Evolutionary conservation across 257 asterid species (phyloP), one percentile per base, ranked within the genome.

Genomic region (Gentiana macrophylla): DNA sequence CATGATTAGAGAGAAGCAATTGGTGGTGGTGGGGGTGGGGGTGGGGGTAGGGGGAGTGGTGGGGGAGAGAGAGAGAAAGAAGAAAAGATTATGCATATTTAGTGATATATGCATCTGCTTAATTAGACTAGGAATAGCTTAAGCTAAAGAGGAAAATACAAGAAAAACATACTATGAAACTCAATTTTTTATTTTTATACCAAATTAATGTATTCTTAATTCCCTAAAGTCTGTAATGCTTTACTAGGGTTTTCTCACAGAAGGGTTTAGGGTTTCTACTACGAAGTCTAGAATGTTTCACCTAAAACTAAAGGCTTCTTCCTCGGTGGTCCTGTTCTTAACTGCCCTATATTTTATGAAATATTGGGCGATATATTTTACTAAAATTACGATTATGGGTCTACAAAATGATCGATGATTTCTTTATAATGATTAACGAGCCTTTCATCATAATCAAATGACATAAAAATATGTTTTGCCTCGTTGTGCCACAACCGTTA

Each of bases 1-100:
- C 62, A 74, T 68, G 68, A 73, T 77, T 59, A 65, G 79, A 71
- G 75, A 77, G 84, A 77, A 24, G 24, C 24, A 24, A 24, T 24
- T 24, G 24, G 24, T 24, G 24, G 24, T 24, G 24, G 24, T 24
- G 24, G 46, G 46, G 46, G 9, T 41, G 46, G 46, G 9, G 46
- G 46, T 0, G 12, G 46, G 9, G 9, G 9, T 5, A 5, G 9
- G 46, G 8, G 46, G 46, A 10, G 6, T 38, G 46, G 46, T 41
- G 46, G 46, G 46, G 46, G 46, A 41, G 46, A 65, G 79, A 71
- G 84, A 75, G 84, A 81, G 52, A 64, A n/a, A 38, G 47, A 37
- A 56, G 1, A 35, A 61, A 54, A 15, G 46, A 37, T 32, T 45
- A 53, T 61, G 60, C 46, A 5, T 41, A 41, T 5, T 41, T 41